These are phyloP conservation scores for Ochromonas danica DNA, from an alignment of 108 stramenopile genomes.

Conservation along the genomic window DNA sequence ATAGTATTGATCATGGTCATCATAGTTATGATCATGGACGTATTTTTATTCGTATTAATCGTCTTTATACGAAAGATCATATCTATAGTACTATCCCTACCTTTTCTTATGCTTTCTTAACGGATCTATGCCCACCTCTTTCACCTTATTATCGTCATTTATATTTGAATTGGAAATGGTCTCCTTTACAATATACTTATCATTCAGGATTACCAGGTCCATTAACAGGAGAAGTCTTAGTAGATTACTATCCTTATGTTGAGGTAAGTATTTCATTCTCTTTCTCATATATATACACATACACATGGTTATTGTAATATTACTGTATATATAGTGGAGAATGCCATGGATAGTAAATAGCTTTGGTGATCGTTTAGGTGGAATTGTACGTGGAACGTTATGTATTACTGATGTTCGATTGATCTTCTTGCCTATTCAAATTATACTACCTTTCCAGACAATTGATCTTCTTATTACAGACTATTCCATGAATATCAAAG, in stretches of 20 bases:
- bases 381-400: not conserved
- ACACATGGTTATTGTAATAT: not conserved
- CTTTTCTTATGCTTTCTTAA: not conserved
- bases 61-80: not conserved
- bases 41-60: not conserved
- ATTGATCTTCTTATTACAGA: not conserved
- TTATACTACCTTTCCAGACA: not conserved
- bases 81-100: not conserved
- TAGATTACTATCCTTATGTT: slow-evolving; percentile 4
- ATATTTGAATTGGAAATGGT: not conserved
- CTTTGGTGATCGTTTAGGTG: slow-evolving; percentile 11
- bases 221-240: not conserved
- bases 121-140: not conserved
- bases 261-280: slow-evolving; percentile 20
- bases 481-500: not conserved
- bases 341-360: not conserved
- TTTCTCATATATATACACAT: not conserved
- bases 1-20: not conserved
- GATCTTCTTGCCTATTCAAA: slow-evolving; percentile 12
- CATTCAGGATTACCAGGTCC: not conserved
- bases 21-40: not conserved
- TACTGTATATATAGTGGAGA: slow-evolving; percentile 18
- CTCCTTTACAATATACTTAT: not conserved
- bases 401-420: slow-evolving; percentile 28
- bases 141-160: not conserved